These are phyloP conservation scores for Panaeolus cyanescens DNA, from an alignment of 768 basidiomycete species.

Conservation along the genomic window DNA sequence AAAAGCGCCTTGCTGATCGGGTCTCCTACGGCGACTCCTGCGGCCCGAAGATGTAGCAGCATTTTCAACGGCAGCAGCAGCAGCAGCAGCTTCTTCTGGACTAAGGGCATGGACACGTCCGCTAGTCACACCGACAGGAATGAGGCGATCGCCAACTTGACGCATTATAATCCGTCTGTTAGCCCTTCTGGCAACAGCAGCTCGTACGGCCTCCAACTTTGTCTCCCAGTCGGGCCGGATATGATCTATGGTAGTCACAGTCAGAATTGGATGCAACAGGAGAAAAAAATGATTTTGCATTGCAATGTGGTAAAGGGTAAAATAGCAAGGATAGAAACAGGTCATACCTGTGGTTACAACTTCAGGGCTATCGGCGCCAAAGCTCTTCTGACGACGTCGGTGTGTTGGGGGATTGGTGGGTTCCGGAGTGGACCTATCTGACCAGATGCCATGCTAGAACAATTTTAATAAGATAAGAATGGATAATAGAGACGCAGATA, in stretches of 20 bases:
- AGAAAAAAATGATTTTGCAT: not conserved
- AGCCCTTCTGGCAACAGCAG: conserved; percentile 93
- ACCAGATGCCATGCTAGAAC: conserved; percentile 36
- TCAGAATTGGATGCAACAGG: not conserved
- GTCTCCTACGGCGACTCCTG: conserved; percentile 60
- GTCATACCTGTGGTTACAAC: conserved; percentile 86
- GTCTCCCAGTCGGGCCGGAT: conserved; percentile 99
- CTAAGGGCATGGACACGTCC: conserved; percentile 74
- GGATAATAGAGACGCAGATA: conserved; percentile 5
- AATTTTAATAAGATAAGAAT: conserved; percentile 6
- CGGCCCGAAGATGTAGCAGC: conserved; percentile 38
- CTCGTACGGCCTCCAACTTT: conserved; percentile 91
- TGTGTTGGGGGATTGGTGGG: conserved; percentile 48
- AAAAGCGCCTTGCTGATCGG: conserved; percentile 55
- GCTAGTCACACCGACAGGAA: conserved; percentile 95
- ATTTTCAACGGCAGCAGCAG: conserved; percentile 41
- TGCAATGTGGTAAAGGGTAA: too few relatives aligned
- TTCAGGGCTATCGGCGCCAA: conserved; percentile 81
- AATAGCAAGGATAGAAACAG: not conserved
- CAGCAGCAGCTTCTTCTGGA: conserved; percentile 56
- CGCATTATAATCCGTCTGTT: conserved; percentile 98
- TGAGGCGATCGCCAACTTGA: conserved; percentile 94
- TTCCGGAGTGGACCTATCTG: conserved; percentile 52
- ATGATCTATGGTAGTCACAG: conserved; percentile 60
- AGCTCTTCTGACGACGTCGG: conserved; percentile 86